These are phyloP conservation scores for Plasmopara muralis DNA, from an alignment of 352 stramenopile genomes.

Conservation along the genomic window DNA sequence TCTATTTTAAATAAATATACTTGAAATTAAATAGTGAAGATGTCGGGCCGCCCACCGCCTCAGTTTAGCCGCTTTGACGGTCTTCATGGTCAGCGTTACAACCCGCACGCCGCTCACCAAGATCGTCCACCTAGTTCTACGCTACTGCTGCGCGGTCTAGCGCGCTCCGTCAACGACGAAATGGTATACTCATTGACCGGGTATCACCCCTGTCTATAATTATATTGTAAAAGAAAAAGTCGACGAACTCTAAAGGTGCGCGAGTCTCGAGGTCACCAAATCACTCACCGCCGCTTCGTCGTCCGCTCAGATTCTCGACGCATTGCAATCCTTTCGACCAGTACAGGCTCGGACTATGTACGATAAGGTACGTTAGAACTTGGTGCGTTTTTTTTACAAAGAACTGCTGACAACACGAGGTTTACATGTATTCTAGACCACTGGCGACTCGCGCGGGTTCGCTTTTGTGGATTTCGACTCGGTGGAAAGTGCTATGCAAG, in stretches of 20 bases:
- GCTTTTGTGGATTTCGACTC: constrained; percentile 72
- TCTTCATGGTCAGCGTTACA: constrained; percentile 11
- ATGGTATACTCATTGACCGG: constrained; percentile 42
- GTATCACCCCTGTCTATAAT: constrained; percentile 8
- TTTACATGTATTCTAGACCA: constrained; percentile 24
- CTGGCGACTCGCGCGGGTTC: constrained; percentile 64
- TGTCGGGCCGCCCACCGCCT: constrained; percentile 14
- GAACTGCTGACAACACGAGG: not conserved
- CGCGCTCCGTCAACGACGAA: constrained; percentile 43
- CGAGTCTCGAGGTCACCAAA: not conserved
- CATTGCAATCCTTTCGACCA: constrained; percentile 46
- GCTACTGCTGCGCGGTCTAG: constrained; percentile 54
- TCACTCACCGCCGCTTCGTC: constrained; percentile 23
- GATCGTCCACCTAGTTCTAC: constrained; percentile 43
- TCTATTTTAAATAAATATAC: no score
- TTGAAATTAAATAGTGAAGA: not conserved
- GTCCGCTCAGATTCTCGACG: constrained; percentile 44
- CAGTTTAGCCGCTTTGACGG: constrained; percentile 7
- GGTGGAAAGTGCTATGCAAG: constrained; percentile 43
- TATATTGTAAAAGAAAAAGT: constrained; percentile 10
- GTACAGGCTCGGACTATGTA: constrained; percentile 45
- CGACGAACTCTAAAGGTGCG: constrained; percentile 4
- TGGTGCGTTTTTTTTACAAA: no score
- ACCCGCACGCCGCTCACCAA: constrained; percentile 1
- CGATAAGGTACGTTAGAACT: constrained; percentile 42